These are phyloP conservation scores for Trypanosoma theileri DNA, from an alignment of 208 protist species.

Conservation along the genomic window DNA sequence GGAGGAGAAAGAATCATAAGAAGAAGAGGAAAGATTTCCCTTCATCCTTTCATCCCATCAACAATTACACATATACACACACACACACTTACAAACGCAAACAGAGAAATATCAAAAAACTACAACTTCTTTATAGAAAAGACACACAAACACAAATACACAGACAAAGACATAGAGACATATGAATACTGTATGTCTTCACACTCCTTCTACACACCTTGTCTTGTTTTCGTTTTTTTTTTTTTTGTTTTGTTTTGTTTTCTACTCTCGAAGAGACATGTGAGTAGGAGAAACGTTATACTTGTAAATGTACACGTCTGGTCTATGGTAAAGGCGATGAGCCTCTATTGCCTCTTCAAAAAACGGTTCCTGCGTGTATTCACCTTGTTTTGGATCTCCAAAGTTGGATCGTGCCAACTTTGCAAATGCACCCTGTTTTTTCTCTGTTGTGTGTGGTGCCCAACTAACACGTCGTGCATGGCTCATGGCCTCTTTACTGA, in stretches of 20 bases:
- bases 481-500: conserved; percentile 86
- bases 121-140: too few relatives aligned
- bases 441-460: conserved; percentile 90
- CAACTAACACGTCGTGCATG: conserved; percentile 88
- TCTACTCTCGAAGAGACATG: conserved; percentile 75
- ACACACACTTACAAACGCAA: too few relatives aligned
- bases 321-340: conserved; percentile 73
- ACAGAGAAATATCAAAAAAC: not conserved
- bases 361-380: conserved; percentile 79
- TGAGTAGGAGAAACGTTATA: conserved; percentile 89
- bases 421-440: conserved; percentile 85
- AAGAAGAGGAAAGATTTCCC: not conserved
- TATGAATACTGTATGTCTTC: not conserved
- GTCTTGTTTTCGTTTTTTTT: not conserved
- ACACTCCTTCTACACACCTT: too few relatives aligned
- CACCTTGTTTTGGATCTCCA: conserved; percentile 66
- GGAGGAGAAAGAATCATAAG: not conserved
- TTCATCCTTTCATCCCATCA: too few relatives aligned
- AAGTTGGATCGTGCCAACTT: conserved; percentile 91
- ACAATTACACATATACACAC: too few relatives aligned
- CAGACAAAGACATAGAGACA: not conserved
- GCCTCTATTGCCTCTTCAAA: conserved; percentile 88
- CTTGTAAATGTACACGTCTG: conserved; percentile 89
- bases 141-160: too few relatives aligned
- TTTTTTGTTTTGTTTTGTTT: not conserved